Evolutionary conservation across 441 rosid species (phyloP), one percentile per base, ranked within the genome.

Genomic region (Dalechampia spathulata): DNA sequence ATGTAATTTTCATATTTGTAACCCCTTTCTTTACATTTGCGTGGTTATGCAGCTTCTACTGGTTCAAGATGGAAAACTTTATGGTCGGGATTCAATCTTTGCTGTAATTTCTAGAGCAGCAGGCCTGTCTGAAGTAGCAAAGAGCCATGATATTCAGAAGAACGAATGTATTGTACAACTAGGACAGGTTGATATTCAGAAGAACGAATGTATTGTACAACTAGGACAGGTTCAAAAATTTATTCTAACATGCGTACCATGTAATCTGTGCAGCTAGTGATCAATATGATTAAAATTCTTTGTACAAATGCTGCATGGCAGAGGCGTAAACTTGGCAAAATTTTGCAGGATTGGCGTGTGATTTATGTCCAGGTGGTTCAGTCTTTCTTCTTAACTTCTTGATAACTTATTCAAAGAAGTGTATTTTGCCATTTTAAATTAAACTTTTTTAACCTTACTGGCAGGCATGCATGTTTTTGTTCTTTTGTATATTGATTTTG

Each of bases 281-380:
- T 81, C 65, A 93, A 87, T 78, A 77, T 89, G 74, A 88, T 93
- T 63, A 89, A 79, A 79, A 85, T 93, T 69, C 81, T 93, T 49
- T 83, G 96, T 71, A 83, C 99, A 58, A 93, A 93, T 78, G 69
- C 86, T 74, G 86, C 97, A 40, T 93, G 99, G 99, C 97, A 93
- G 78, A 89, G 99, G 76, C 92, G 99, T 52, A 89, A 89, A 70
- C 96, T 93, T 53, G 99, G 99, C 53, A 92, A 92, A 75, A 74
- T 87, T 58, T 75, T 92, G 65, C 92, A 89, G 69, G 97, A 93
- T 73, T 93, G 99, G 99, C 88, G 95, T 58, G 73, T 86, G 67
- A 75, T 85, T 64, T 73, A 68, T 57, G 74, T 83, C 21, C 97
- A 89, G 97, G 99, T 87, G 40, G 64, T 65, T 39, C 34, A 38